A percentile compares a stretch with the other conserved stretches of the same genome.
These are phyloP conservation scores for Anisodus acutangulus DNA, from an alignment of 257 asterid genomes.

Conservation along the genomic window DNA sequence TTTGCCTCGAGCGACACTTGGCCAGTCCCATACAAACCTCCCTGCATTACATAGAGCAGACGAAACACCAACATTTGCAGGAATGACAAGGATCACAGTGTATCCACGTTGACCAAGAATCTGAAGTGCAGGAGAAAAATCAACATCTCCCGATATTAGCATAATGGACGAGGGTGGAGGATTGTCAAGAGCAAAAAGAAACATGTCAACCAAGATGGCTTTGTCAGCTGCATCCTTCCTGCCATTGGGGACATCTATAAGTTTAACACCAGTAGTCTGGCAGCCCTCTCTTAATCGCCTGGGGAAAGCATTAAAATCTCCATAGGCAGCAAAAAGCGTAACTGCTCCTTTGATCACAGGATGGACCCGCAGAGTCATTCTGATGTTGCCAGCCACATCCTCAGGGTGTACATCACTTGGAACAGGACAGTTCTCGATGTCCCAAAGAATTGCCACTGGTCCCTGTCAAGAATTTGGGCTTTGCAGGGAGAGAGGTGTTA, in stretches of 20 bases:
- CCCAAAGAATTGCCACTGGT: slow-evolving; percentile 89
- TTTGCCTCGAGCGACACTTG: slow-evolving; percentile 83
- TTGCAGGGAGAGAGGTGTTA: slow-evolving; percentile 45
- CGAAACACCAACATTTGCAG: slow-evolving; percentile 68
- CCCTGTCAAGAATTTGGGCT: slow-evolving; percentile 46
- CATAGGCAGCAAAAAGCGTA: slow-evolving; percentile 79
- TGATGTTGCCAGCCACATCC: slow-evolving; percentile 84
- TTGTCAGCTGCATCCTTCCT: slow-evolving; percentile 97
- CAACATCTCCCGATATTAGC: slow-evolving; percentile 97
- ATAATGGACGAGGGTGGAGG: slow-evolving; percentile 88
- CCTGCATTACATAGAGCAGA: slow-evolving; percentile 91
- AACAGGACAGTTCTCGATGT: slow-evolving; percentile 94
- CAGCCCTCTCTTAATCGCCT: slow-evolving; percentile 90
- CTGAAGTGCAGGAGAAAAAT: slow-evolving; percentile 94
- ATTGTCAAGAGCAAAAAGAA: slow-evolving; percentile 92
- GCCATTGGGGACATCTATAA: slow-evolving; percentile 86
- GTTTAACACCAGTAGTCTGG: slow-evolving; percentile 93
- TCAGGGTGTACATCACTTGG: slow-evolving; percentile 88
- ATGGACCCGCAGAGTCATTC: slow-evolving; percentile 80
- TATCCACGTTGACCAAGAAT: slow-evolving; percentile 95
- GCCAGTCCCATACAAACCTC: slow-evolving; percentile 94
- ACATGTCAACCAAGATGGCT: slow-evolving; percentile 93
- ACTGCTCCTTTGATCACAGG: slow-evolving; percentile 78
- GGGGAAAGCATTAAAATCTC: slow-evolving; percentile 84
- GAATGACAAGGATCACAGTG: slow-evolving; percentile 79